Percentiles rank a stretch among this genome's conserved stretches.
Conservation (phyloP, 768 basidiomycete species). For the Tulasnella sp. region DNA sequence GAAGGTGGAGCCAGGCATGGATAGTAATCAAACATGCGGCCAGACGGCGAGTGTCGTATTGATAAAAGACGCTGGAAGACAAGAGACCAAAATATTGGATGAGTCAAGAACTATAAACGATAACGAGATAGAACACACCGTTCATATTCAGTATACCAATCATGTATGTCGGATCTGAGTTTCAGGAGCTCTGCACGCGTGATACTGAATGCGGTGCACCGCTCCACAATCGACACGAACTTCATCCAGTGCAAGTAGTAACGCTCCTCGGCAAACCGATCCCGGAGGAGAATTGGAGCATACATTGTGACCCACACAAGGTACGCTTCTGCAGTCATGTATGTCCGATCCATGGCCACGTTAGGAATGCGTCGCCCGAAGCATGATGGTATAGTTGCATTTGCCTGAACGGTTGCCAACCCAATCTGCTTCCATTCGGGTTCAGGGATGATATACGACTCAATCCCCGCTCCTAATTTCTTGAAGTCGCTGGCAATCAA, state of each 20-base stretch:
- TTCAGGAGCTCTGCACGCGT: neutral
- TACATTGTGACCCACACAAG: constrained; percentile 32
- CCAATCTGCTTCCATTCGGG: constrained; percentile 34
- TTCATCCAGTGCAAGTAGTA: constrained; percentile 24
- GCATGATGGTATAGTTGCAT: constrained; percentile 28
- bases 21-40: constrained; percentile 29
- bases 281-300: constrained; percentile 29
- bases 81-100: neutral
- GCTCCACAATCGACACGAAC: neutral
- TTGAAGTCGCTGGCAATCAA: constrained; percentile 35
- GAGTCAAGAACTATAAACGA: neutral
- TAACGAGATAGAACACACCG: neutral
- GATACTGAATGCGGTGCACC: neutral
- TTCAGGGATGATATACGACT: constrained; percentile 21
- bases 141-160: neutral
- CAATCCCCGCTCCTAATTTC: constrained; percentile 24
- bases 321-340: constrained; percentile 30
- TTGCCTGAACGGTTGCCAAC: constrained; percentile 23
- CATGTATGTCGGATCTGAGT: neutral
- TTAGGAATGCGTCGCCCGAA: constrained; percentile 29
- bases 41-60: constrained; percentile 26
- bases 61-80: constrained; percentile 34
- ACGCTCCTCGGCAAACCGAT: constrained; percentile 22
- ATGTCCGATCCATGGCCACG: constrained; percentile 21
- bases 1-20: neutral